Base-by-base conservation (phyloP, 768 basidiomycete species). In the Ephemerocybe angulata region DNA sequence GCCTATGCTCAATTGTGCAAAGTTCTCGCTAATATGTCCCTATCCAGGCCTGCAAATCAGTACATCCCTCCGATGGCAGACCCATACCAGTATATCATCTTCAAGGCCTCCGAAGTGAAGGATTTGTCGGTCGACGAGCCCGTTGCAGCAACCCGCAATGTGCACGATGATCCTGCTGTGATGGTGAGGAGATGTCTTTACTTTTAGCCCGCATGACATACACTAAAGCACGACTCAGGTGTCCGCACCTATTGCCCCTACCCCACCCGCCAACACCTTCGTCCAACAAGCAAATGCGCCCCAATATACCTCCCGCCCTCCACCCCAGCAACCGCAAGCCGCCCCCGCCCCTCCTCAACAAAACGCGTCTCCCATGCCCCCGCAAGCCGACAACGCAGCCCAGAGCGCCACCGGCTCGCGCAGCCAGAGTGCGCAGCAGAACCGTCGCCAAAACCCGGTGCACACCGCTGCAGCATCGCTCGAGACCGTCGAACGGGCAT, bases 71-170 rank as follows among this genome's bases (percentile, higher is more conserved):
- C 91, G 0, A 86, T 87, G 41, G 83, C 85, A 66, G 87, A 88
- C 56, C 89, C 90, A 0, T 94, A 93, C 67, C 81, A 88, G 59
- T 93, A 90, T 70, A 93, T 94, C 70, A 89, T 94, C 59, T 94
- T 94, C 72, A 88, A 89, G 50, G 90, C 90, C 6, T 88, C 88
- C 2, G 90, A 93, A 70, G 90, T 93, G 58, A 92, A 93, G 64
- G 90, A 93, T 65, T 78, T 93, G n/a, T 79, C 87, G 25, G 89
- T 93, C 13, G 90, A 93, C 62, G 87, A 90, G 56, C 78, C 81
- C 22, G 73, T 79, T 28, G 73, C 78, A 0, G 71, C 73, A 7
- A 69, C 77, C 33, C 77, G 84, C 48, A 89, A 80, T 62, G 84
- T 91, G 15, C 87, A 87, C 56, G 87, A 90, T 64, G 90, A 93